Evolutionary conservation across 495 filamentous ascomycete genomes (phyloP), one percentile per base, ranked within the genome.

Genomic region (Pyronema domesticum): DNA sequence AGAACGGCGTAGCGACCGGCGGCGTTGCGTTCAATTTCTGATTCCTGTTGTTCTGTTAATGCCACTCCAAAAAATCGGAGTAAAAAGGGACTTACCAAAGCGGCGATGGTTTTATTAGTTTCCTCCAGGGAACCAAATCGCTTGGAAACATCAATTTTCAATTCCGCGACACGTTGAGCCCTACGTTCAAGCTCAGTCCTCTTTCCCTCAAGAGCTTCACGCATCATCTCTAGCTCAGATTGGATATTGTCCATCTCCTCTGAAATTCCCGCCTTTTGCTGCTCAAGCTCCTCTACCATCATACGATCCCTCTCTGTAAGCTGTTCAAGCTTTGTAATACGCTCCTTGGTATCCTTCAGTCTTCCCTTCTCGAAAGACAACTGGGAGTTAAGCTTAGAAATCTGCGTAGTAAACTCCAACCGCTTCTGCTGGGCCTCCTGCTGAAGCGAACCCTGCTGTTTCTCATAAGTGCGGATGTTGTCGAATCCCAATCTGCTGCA

Each of bases 401-500:
- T 89, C 65, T 96, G 91, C 11, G 80, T 78, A 23, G 78, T 82
- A 60, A 94, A 96, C 55, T 86, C 82, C 18, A 86, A 78, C 54
- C 83, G 85, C 69, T 88, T 91, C 67, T 88, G 80, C 2, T 82
- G 79, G 39, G 80, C 82, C 61, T 96, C 88, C 67, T 94, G 83
- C 61, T 96, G 88, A 47, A 89, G 65, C 11, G 80, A 85, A 36
- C 91, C 91, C 66, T 96, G 91, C 55, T 93, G 88, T 6, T 80
- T 82, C 67, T 95, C 86, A 62, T 96, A 99, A 37, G 82, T 81
- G 17, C 89, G 85, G 58, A 99, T 94, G 60, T 87, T 81, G 15
- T 80, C 75, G 66, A 91, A 96, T 0, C 86, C 85, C 14, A 95
- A 74, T 33, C 85, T 79, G 61, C 80, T 77, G 71, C 93, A 96